A percentile compares a stretch with the other conserved stretches of the same genome.
These are phyloP conservation scores for Fusarium mundagurra DNA, from an alignment of 2,329 filamentous ascomycete genomes.

Conservation along the genomic window DNA sequence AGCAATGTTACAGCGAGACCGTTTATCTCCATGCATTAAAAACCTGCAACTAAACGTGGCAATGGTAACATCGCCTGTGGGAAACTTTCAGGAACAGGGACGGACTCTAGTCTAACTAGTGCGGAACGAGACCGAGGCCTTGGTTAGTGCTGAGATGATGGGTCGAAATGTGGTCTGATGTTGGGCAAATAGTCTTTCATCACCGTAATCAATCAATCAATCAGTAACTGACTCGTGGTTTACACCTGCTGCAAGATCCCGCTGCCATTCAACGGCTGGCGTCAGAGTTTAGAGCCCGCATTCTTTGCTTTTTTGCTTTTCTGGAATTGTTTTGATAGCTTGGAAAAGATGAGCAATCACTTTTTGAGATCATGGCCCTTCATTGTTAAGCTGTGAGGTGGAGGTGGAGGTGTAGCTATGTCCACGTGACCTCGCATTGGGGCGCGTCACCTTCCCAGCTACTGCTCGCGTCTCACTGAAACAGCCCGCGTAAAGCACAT, in stretches of 20 bases:
- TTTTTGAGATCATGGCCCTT: neutral
- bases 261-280: conserved; percentile 6
- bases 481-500: conserved; percentile 35
- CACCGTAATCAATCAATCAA: neutral
- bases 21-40: conserved; percentile 15
- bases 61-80: conserved; percentile 11
- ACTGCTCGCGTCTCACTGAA: conserved; percentile 21
- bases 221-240: neutral
- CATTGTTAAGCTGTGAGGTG: neutral
- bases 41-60: conserved; percentile 2
- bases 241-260: conserved; percentile 26
- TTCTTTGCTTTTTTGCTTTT: conserved; percentile 1
- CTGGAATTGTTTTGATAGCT: conserved; percentile 18
- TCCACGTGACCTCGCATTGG: conserved; percentile 46
- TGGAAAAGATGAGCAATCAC: conserved; percentile 28
- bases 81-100: neutral
- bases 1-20: neutral
- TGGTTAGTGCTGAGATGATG: conserved; percentile 11
- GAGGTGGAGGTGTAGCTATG: neutral
- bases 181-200: neutral
- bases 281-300: neutral
- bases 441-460: conserved; percentile 39
- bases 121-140: conserved; percentile 25
- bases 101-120: neutral
- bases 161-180: conserved; percentile 18